Base-by-base conservation (phyloP, 805 yeast species). In the Saccharomycopsis amapae region DNA sequence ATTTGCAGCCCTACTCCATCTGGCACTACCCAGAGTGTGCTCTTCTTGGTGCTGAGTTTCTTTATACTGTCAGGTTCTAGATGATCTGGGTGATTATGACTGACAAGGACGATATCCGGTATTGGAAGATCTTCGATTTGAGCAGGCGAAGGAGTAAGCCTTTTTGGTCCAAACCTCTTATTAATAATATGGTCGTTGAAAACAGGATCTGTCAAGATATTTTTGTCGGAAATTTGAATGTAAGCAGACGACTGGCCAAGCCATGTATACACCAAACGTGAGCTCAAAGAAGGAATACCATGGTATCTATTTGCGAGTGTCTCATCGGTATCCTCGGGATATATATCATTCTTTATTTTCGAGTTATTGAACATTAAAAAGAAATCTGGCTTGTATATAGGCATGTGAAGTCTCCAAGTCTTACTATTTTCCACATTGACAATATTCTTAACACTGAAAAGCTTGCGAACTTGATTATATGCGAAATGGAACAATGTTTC, bases 1-100 rank as follows among this genome's bases (percentile, higher is more conserved):
- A 90, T 65, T 45, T 70, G 77, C 54, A 66, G 68, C 44, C 77
- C 73, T 40, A 90, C 69, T 0, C 97, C 97, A 17, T 74, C 56
- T 0, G 97, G 97, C 1, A 89, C 95, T 7, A 90, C 72, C 97
- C 97, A 90, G 1, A 75, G 68, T 2, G 82, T 68, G 3, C 62
- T 53, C n/a, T 46, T 40, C 12, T 42, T 36, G n/a, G 48, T 39
- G 18, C 53, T 52, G 61, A 66, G 58, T 40, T 66, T 55, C 33
- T 63, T 58, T 13, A 79, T 75, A 7, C 84, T 67, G 25, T 69
- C 76, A 46, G 73, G 66, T 56, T 90, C 97, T 38, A 90, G 64
- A 64, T 90, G 97, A 62, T 90, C 97, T 1, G 97, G 97, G 58
- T 90, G 97, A 59, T 90, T 89, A 60, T 90, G 97, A 1, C 94